Evolutionary conservation across 352 stramenopile species (phyloP).

Genomic region (Phytopythium litorale): DNA sequence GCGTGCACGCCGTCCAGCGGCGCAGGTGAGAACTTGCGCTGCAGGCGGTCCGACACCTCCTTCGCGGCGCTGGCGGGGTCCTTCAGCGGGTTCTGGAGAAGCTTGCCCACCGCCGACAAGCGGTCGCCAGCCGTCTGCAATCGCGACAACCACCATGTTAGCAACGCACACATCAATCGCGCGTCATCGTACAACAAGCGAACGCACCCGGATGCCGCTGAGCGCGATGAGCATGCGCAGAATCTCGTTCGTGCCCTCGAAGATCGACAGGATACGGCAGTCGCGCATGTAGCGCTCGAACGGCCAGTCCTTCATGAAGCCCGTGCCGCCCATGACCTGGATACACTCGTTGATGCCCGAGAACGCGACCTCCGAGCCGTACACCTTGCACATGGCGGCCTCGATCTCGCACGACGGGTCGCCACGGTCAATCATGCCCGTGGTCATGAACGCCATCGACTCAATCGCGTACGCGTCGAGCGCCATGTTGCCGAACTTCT

Average conservation of each 20-base stretch:
- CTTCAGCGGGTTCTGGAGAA: conserved; percentile 83
- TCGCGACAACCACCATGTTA: conserved; percentile 7
- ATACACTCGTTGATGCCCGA: conserved; percentile 86
- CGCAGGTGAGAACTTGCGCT: conserved; percentile 75
- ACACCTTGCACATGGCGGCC: conserved; percentile 88
- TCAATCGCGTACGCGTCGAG: conserved; percentile 84
- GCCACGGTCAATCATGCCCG: conserved; percentile 85
- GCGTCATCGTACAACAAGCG: conserved; percentile 1
- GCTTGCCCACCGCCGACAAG: conserved; percentile 67
- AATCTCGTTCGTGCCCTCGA: conserved; percentile 92
- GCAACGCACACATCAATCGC: neutral
- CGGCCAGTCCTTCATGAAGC: conserved; percentile 91
- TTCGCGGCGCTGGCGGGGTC: conserved; percentile 63
- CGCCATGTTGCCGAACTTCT: conserved; percentile 84
- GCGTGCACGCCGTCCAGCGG: conserved; percentile 70
- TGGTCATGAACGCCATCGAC: conserved; percentile 89
- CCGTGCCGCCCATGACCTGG: conserved; percentile 85
- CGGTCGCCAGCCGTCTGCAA: conserved; percentile 70
- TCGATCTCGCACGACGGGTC: conserved; percentile 86
- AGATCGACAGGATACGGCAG: conserved; percentile 89
- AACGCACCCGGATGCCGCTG: conserved; percentile 70
- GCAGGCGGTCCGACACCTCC: conserved; percentile 72
- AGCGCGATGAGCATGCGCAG: conserved; percentile 90
- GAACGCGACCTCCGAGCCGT: conserved; percentile 82
- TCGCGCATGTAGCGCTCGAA: conserved; percentile 92